Evolutionary conservation across 2,329 filamentous ascomycete species (phyloP), one percentile per base, ranked within the genome.

Genomic region (Alternaria arborescens): DNA sequence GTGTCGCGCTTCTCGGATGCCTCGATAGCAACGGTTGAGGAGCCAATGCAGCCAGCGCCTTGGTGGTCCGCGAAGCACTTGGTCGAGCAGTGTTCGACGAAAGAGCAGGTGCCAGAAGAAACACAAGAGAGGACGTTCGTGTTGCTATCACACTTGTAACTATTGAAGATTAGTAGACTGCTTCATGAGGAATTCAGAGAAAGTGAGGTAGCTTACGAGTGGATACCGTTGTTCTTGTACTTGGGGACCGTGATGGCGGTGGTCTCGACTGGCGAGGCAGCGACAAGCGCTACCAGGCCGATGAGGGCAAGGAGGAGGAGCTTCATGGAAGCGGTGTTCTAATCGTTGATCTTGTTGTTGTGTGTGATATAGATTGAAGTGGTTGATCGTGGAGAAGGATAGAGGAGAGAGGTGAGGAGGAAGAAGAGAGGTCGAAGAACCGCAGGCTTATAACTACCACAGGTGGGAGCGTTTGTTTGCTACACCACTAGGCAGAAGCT

Each of bases 201-300:
- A 22, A n/a, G 18, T 41, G 26, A 41, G 36, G 4, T 8, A 18
- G 46, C 52, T 44, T 41, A 56, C 52, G 10, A 18, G 11, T 30
- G 22, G 3, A 12, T 14, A 26, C 41, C 43, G 20, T 42, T 20
- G n/a, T 56, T 56, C 24, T 51, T 22, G 12, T 56, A 36, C 18
- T 4, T 14, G 3, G 36, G 32, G 16, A 26, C 28, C 11, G n/a
- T 53, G n/a, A 20, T 34, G 26, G 32, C 34, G 26, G 11, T 52
- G 26, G 22, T 10, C 11, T 20, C 22, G 20, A 44, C 30, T 14
- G 47, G 38, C 18, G 52, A 50, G 10, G 46, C 55, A 38, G 22
- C 44, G 28, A 30, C 52, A 18, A 67, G 43, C n/a, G 50, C 46
- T 18, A 52, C 40, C 7, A 66, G 40, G 10, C 54, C 53, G 34